Evolutionary conservation across 208 protist species (phyloP).

Genomic region (Tritrichomonas musculus): DNA sequence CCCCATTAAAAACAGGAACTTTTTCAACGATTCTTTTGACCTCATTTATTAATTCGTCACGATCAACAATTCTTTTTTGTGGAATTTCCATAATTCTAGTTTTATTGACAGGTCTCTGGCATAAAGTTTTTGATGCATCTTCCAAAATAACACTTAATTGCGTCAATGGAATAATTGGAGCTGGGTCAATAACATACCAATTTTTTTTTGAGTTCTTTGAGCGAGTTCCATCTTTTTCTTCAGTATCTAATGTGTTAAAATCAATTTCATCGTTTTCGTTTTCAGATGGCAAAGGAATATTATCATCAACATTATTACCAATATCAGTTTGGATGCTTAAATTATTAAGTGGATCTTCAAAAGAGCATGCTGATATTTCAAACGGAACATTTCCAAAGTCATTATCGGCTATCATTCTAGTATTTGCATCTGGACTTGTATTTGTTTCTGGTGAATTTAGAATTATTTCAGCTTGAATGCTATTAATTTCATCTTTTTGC

Average conservation of each 20-base stretch:
- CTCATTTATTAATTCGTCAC: not conserved
- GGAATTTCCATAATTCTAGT: not conserved
- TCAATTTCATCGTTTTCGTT: no score
- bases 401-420: not conserved
- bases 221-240: no score
- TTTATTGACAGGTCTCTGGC: not conserved
- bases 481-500: not conserved
- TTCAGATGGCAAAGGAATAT: no score
- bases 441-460: not conserved
- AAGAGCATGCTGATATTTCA: no score
- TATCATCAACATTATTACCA: not conserved
- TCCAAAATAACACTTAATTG: not conserved
- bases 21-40: not conserved
- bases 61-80: not conserved
- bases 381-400: not conserved
- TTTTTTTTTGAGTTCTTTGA: not conserved
- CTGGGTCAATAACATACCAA: not conserved
- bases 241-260: no score
- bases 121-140: not conserved
- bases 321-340: not conserved
- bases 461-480: not conserved
- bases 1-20: no score
- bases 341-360: not conserved
- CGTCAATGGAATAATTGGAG: not conserved
- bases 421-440: not conserved